Evolutionary conservation across 2,329 filamentous ascomycete species (phyloP).

Genomic region (Venturia carpophila): DNA sequence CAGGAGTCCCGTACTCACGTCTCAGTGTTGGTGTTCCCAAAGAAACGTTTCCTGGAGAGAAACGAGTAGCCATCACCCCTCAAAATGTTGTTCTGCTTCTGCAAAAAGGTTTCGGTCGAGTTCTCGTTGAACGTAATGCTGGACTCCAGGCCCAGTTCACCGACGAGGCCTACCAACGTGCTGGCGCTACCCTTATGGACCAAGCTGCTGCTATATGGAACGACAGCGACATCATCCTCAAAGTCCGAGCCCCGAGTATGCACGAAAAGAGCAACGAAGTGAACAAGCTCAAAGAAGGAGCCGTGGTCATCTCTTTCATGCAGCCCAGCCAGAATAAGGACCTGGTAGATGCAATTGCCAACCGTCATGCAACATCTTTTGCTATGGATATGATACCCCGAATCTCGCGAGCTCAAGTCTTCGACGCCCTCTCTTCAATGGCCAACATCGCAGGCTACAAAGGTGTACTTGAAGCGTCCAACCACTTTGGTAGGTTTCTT

Average conservation of each 20-base stretch:
- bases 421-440: slow-evolving; percentile 84
- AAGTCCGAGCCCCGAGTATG: slow-evolving; percentile 66
- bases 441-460: slow-evolving; percentile 93
- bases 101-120: slow-evolving; percentile 74
- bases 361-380: slow-evolving; percentile 65
- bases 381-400: slow-evolving; percentile 91
- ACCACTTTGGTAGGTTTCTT: slow-evolving; percentile 79
- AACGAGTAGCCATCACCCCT: slow-evolving; percentile 76
- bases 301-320: slow-evolving; percentile 74
- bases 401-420: slow-evolving; percentile 80
- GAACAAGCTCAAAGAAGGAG: slow-evolving; percentile 56
- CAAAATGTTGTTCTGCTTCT: slow-evolving; percentile 73
- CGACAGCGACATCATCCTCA: slow-evolving; percentile 70
- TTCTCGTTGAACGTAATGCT: slow-evolving; percentile 75
- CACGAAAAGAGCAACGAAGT: slow-evolving; percentile 56
- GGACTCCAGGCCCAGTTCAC: slow-evolving; percentile 68
- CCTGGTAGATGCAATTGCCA: slow-evolving; percentile 64
- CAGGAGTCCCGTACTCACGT: slow-evolving; percentile 31
- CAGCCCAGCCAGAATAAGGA: slow-evolving; percentile 74
- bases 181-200: slow-evolving; percentile 70
- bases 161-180: slow-evolving; percentile 67
- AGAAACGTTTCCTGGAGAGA: slow-evolving; percentile 71
- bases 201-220: slow-evolving; percentile 58
- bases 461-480: slow-evolving; percentile 80
- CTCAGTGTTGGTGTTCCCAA: slow-evolving; percentile 72